Evolutionary conservation across 1,139 yeast genomes (phyloP), one percentile per base, ranked within the genome.

Genomic region (Lodderomyces orthopsilosis): DNA sequence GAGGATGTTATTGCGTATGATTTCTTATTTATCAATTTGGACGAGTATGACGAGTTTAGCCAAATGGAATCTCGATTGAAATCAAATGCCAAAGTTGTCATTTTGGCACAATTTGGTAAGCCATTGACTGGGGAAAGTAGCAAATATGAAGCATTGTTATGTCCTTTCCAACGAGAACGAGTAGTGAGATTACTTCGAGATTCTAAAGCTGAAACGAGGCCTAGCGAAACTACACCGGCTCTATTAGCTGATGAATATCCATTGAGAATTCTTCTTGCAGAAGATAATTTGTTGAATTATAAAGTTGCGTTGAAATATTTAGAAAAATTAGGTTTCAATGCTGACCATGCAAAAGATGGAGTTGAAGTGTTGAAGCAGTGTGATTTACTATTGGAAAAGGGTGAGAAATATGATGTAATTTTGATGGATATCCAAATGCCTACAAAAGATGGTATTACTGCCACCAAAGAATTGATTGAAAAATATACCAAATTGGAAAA

Each of bases 351-450:
- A 14, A 74, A 74, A 50, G 80, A 76, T 49, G 81, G 81, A 0
- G 69, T 72, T 6, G 78, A 72, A 44, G 81, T 65, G 2, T 46
- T 76, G 13, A 71, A 67, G 27, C 66, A 57, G 53, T 73, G 75
- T 48, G 53, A 60, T 36, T 50, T 35, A 5, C 44, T 52, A 22
- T 57, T 58, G 15, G 53, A 53, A 3, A 55, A 58, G 28, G 65
- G 68, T 2, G 58, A 61, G 35, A 64, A 64, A 59, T 76, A 75
- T 53, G 79, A 77, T 53, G 68, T 74, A 38, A 65, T 75, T 6
- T 61, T 76, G 43, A 75, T 76, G 80, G 81, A 76, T 54, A 74
- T 75, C 37, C 81, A 76, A 52, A 75, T 76, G 81, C 81, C 81
- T 7, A 56, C 69, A 22, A 74, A 71, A 57, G 80, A 75, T 51